Conservation (phyloP, 805 yeast species). For the Naumovozyma dairenensis region DNA sequence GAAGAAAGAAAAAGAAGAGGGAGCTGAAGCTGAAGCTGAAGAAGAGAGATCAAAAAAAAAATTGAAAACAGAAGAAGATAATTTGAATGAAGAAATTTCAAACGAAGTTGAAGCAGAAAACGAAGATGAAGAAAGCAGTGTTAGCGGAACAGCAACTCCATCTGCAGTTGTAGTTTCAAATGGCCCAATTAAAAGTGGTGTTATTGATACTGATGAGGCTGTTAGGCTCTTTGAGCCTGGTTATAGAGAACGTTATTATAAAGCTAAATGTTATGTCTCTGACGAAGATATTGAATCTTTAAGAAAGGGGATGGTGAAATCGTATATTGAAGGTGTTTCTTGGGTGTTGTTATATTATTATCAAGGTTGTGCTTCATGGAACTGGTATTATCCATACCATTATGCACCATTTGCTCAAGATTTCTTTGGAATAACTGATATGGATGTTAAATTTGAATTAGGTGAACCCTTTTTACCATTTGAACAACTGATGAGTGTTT, state of each 20-base stretch:
- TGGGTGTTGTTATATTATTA: conserved; percentile 92
- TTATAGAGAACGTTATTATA: conserved; percentile 71
- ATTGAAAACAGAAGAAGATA: conserved; percentile 13
- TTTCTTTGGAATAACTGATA: conserved; percentile 43
- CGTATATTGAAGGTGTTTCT: conserved; percentile 89
- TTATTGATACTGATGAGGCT: conserved; percentile 37
- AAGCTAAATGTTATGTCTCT: conserved; percentile 54
- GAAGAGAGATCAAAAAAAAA: conserved; percentile 6
- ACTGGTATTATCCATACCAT: conserved; percentile 94
- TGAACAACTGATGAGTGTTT: conserved; percentile 89
- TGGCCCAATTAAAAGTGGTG: conserved; percentile 25
- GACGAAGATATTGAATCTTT: conserved; percentile 44
- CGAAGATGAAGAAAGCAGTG: conserved; percentile 11
- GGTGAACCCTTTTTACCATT: conserved; percentile 84
- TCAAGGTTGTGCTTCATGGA: conserved; percentile 98
- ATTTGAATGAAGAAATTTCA: conserved; percentile 17
- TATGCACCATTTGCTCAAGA: conserved; percentile 97
- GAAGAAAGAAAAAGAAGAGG: conserved; percentile 19
- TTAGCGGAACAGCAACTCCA: conserved; percentile 9
- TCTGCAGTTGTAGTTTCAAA: conserved; percentile 14
- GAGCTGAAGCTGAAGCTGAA: conserved; percentile 13
- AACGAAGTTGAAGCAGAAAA: conserved; percentile 18
- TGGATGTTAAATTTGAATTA: conserved; percentile 46
- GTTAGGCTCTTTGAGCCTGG: conserved; percentile 83
- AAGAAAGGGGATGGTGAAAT: conserved; percentile 50